Evolutionary conservation across 2,329 filamentous ascomycete genomes (phyloP).

Genomic region (Dothidotthia symphoricarpi): DNA sequence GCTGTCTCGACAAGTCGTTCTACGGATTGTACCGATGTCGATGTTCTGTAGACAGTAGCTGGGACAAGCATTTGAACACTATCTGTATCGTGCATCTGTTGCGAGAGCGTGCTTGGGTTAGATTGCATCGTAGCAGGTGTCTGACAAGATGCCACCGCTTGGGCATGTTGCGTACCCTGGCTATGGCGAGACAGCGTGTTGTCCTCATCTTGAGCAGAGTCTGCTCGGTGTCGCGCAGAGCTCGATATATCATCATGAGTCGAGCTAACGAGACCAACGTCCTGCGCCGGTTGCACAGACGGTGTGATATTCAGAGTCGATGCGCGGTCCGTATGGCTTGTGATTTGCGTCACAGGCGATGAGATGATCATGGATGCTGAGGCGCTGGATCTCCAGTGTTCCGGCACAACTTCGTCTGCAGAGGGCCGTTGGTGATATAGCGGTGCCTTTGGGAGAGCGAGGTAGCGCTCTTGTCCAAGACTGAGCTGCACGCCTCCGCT

Average conservation of each 20-base stretch:
- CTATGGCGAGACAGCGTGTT: constrained; percentile 5
- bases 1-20: constrained; percentile 10
- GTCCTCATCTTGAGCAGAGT: constrained; percentile 10
- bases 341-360: constrained; percentile 6
- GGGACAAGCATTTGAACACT: constrained; percentile 6
- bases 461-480: constrained; percentile 9
- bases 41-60: constrained; percentile 7
- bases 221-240: constrained; percentile 9
- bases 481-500: constrained; percentile 5
- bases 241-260: background rate
- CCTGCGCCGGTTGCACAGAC: background rate
- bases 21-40: constrained; percentile 11
- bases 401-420: constrained; percentile 3
- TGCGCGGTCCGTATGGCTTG: background rate
- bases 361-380: constrained; percentile 28
- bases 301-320: background rate
- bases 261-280: no score
- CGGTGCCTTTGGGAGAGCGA: constrained; percentile 17
- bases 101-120: background rate
- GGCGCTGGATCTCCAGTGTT: constrained; percentile 19
- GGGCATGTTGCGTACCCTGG: constrained; percentile 4
- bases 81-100: background rate
- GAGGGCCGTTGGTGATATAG: constrained; percentile 4
- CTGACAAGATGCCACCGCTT: background rate
- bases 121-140: background rate